Evolutionary conservation across 2,329 filamentous ascomycete species (phyloP), one percentile per base, ranked within the genome.

Genomic region (Pseudopithomyces chartarum): DNA sequence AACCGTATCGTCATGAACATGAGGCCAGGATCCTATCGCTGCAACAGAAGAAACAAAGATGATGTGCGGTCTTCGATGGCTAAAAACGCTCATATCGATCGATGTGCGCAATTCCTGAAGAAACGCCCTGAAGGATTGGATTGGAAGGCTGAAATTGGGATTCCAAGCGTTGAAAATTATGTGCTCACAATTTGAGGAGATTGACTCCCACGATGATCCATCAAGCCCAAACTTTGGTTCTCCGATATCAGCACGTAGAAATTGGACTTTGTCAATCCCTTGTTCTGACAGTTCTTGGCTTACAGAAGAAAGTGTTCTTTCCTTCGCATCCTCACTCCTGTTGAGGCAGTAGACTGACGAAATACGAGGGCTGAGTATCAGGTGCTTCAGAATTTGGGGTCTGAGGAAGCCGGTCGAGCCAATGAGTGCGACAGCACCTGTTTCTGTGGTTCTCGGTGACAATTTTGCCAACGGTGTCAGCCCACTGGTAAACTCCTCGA

Each of bases 141-240:
- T 54, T 15, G 61, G 58, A 23, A 59, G 40, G 46, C 34, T 83
- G 73, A 85, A 85, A 66, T 85, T 82, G 29, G 84, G 81, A 2
- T 78, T 69, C 82, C 82, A 84, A 1, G 82, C 79, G 61, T 77
- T 78, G 71, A 83, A 81, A 43, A 85, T 79, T n/a, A 84, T 74
- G 20, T 64, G 68, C 0, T 76, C 75, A 1, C 83, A 64, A 0
- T 48, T 51, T 4, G 40, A 44, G 11, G 50, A 34, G 13, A 66
- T 34, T 3, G 13, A 13, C 19, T 43, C 29, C 51, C 36, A 56
- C n/a, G 44, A 69, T 61, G 2, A 53, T 49, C 15, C 50, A 55
- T 62, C 46, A 1, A 82, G 69, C 12, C 80, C 79, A 7, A 82
- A 70, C 23, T 73, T 50, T 3, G 45, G 19, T 7, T 8, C 22